A percentile compares a stretch with the other conserved stretches of the same genome.
These are phyloP conservation scores for Psophocarpus tetragonolobus DNA, from an alignment of 306 rosid species.

Conservation along the genomic window DNA sequence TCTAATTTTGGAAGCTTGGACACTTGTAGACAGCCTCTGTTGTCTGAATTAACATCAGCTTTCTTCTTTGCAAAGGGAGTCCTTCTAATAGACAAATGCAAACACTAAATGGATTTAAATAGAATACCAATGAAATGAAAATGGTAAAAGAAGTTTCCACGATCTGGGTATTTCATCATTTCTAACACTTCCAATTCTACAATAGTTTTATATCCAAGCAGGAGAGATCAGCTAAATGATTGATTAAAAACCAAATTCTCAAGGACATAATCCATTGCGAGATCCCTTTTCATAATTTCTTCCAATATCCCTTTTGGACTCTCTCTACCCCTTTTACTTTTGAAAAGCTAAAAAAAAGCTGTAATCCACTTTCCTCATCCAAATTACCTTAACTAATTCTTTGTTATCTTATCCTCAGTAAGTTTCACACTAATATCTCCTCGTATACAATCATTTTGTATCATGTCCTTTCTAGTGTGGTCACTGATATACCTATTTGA, in stretches of 20 bases:
- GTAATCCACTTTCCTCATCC: neutral
- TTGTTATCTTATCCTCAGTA: neutral
- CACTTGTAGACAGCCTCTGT: neutral
- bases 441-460: neutral
- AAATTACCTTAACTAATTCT: neutral
- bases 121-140: neutral
- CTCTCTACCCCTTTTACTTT: neutral
- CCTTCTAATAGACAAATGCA: neutral
- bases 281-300: neutral
- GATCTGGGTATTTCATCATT: neutral
- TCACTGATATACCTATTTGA: neutral
- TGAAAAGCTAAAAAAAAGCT: neutral
- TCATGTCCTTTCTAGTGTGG: neutral
- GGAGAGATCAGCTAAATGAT: neutral
- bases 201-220: neutral
- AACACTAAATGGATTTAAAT: neutral
- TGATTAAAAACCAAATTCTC: neutral
- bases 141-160: neutral
- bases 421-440: neutral
- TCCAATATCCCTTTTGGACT: neutral
- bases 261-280: neutral
- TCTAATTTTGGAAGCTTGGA: conserved; percentile 10
- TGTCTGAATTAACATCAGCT: neutral
- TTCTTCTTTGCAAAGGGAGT: neutral
- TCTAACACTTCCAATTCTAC: neutral